A percentile compares a stretch with the other conserved stretches of the same genome.
Evolutionary conservation across 2,329 filamentous ascomycete genomes (phyloP).

Genomic region (Chaetothyriales sp.): DNA sequence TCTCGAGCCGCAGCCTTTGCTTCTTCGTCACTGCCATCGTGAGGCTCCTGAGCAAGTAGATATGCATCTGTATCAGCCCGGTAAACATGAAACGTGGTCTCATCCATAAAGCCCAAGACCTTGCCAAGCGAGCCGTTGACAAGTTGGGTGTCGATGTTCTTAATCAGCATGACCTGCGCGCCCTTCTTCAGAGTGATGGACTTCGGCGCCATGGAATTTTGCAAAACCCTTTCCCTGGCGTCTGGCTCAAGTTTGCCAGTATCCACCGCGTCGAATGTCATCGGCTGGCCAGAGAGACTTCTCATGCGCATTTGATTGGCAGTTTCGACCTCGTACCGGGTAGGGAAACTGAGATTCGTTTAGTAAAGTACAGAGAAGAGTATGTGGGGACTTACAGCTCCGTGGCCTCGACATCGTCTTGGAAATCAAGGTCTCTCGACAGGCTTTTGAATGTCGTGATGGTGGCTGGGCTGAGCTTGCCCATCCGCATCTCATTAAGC

Average conservation of each 20-base stretch:
- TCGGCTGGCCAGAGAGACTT: constrained; percentile 51
- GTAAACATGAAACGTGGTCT: constrained; percentile 45
- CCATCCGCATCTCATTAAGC: constrained; percentile 95
- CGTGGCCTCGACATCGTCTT: constrained; percentile 65
- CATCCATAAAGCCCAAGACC: constrained; percentile 65
- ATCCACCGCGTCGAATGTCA: constrained; percentile 60
- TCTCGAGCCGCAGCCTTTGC: constrained; percentile 31
- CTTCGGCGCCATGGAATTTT: constrained; percentile 87
- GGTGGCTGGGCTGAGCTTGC: constrained; percentile 61
- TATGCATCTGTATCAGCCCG: constrained; percentile 43
- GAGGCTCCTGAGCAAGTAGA: constrained; percentile 25
- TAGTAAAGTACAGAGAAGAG: neutral
- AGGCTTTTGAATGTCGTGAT: constrained; percentile 62
- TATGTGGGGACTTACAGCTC: constrained; percentile 46
- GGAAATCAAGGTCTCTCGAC: constrained; percentile 52
- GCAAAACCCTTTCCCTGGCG: constrained; percentile 59
- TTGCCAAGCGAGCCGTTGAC: constrained; percentile 91
- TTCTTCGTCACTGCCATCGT: constrained; percentile 32
- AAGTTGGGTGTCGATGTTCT: constrained; percentile 85
- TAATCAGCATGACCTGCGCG: constrained; percentile 98
- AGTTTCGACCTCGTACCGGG: constrained; percentile 70
- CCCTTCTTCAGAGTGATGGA: constrained; percentile 69
- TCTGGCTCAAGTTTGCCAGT: constrained; percentile 52
- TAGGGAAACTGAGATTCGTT: constrained; percentile 52
- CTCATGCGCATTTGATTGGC: constrained; percentile 65